Percentiles rank a stretch among this genome's conserved stretches.
These are phyloP conservation scores for Luffa aegyptiaca DNA, from an alignment of 306 rosid genomes.

Conservation along the genomic window DNA sequence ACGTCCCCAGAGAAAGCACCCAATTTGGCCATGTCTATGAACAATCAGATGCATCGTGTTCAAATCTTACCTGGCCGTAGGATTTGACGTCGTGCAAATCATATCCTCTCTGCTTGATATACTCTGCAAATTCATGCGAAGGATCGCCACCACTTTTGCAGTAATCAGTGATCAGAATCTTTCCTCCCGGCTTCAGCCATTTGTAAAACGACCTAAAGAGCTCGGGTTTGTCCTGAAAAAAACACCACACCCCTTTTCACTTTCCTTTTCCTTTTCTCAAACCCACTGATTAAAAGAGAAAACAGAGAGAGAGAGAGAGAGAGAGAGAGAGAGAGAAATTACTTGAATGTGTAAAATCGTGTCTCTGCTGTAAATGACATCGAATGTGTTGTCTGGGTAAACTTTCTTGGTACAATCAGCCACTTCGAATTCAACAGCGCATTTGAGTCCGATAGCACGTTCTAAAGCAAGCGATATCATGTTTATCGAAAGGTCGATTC, in stretches of 20 bases:
- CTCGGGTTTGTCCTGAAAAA: slow-evolving; percentile 64
- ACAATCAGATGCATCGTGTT: too few species aligned
- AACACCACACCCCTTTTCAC: neutral
- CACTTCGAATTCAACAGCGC: slow-evolving; percentile 74
- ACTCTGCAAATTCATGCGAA: slow-evolving; percentile 48
- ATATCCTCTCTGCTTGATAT: slow-evolving; percentile 76
- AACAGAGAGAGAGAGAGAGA: neutral
- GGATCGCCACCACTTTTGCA: slow-evolving; percentile 64
- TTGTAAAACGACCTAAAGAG: slow-evolving; percentile 59
- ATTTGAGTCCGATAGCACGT: slow-evolving; percentile 69
- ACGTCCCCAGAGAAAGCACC: too few species aligned
- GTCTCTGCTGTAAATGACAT: slow-evolving; percentile 79
- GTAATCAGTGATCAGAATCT: slow-evolving; percentile 77
- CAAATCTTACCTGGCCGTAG: slow-evolving; percentile 38
- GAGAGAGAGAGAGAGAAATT: slow-evolving; percentile 1
- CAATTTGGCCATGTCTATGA: too few species aligned
- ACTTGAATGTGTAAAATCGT: slow-evolving; percentile 81
- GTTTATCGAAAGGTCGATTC: slow-evolving; percentile 83
- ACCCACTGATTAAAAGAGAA: neutral
- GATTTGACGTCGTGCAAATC: slow-evolving; percentile 52
- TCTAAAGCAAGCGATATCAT: slow-evolving; percentile 91
- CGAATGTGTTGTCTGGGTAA: slow-evolving; percentile 59
- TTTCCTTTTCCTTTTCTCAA: neutral
- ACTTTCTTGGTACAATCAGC: slow-evolving; percentile 76
- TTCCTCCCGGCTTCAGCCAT: slow-evolving; percentile 97